Evolutionary conservation across 2,329 filamentous ascomycete genomes (phyloP).

Genomic region (Aplosporella prunicola): DNA sequence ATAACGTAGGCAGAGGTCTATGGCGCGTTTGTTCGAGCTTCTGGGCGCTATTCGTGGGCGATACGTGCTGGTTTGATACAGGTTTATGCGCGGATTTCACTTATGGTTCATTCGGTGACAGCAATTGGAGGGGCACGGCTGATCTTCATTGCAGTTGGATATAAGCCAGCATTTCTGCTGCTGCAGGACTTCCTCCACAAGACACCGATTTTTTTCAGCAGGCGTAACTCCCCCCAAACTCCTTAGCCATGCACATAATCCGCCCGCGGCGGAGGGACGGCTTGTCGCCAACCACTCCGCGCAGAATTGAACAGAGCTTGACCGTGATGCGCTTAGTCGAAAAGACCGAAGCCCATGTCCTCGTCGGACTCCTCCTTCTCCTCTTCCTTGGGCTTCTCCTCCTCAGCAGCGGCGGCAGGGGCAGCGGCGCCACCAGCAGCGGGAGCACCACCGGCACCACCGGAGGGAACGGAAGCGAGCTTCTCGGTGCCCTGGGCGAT

Average conservation of each 20-base stretch:
- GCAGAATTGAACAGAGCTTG: conserved; percentile 22
- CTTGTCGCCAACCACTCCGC: conserved; percentile 13
- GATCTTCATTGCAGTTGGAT: conserved; percentile 8
- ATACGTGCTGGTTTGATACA: too few species aligned
- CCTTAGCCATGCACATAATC: conserved; percentile 7
- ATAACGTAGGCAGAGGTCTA: too few species aligned
- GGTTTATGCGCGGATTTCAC: too few species aligned
- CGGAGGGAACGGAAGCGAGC: conserved; percentile 95
- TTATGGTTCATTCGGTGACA: too few species aligned
- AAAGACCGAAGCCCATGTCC: conserved; percentile 67
- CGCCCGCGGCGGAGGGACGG: background rate
- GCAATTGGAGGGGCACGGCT: conserved; percentile 8
- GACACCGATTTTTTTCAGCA: conserved; percentile 16
- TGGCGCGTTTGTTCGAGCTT: too few species aligned
- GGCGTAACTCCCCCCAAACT: conserved; percentile 28
- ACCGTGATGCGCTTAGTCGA: conserved; percentile 44
- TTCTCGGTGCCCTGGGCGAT: conserved; percentile 84
- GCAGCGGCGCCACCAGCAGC: conserved; percentile 58
- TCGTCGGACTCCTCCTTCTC: conserved; percentile 70
- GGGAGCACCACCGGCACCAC: conserved; percentile 59
- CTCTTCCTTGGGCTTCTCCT: conserved; percentile 56
- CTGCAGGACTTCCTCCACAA: conserved; percentile 1
- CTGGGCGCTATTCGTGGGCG: too few species aligned
- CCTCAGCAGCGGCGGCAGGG: conserved; percentile 34
- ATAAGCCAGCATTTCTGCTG: conserved; percentile 9